phyloP scores from a whole-genome alignment of 345 rosid genomes.

The Populus simonii region DNA sequence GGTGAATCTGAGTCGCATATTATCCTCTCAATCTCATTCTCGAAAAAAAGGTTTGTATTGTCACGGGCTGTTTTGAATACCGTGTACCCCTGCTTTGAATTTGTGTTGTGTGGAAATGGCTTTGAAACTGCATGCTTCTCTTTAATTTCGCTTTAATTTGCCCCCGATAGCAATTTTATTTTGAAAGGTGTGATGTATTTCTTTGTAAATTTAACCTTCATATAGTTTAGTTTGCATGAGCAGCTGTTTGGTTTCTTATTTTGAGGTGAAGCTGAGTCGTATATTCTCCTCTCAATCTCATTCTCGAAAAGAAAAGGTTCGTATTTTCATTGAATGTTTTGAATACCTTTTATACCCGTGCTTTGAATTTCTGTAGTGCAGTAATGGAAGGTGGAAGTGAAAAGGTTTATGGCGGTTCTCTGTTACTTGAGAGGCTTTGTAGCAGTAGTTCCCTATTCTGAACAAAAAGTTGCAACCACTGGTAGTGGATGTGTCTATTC shows the following conservation, averaged over 20 bases:
- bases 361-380: neutral
- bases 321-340: neutral
- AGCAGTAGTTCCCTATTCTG: neutral
- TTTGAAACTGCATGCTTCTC: neutral
- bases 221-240: constrained; percentile 14
- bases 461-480: too few species aligned
- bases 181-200: constrained; percentile 29
- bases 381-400: neutral
- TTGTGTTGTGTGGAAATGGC: neutral
- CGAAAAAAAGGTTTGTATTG: neutral
- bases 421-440: neutral
- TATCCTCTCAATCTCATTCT: neutral
- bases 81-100: neutral
- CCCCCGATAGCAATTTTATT: constrained; percentile 15
- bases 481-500: too few species aligned
- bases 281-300: neutral
- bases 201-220: constrained; percentile 30
- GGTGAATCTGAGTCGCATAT: neutral
- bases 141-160: neutral
- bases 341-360: neutral
- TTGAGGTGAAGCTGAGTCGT: neutral
- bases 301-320: neutral
- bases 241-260: constrained; percentile 19
- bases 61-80: neutral
- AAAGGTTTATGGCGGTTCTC: neutral